Conservation (phyloP, 1,284 basidiomycete genomes). For the Leccinum fuscescens region DNA sequence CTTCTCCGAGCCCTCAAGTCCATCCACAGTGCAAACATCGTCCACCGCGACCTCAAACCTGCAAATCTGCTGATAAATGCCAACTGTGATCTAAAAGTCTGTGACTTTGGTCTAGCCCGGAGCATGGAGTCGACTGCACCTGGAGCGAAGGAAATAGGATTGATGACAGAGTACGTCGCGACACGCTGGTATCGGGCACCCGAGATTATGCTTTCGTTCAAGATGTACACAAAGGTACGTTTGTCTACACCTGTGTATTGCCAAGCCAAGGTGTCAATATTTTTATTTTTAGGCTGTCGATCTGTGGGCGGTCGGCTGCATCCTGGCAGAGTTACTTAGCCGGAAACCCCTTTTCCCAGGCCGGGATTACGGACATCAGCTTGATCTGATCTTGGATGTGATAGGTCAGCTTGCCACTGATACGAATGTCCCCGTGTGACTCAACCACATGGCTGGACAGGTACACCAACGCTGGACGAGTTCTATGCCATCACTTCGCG, state of each 20-base stretch:
- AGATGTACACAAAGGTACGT: slow-evolving; percentile 72
- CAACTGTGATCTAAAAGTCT: slow-evolving; percentile 85
- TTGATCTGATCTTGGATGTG: slow-evolving; percentile 84
- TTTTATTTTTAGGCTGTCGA: slow-evolving; percentile 59
- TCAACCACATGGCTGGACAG: slow-evolving; percentile 27
- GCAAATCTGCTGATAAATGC: slow-evolving; percentile 80
- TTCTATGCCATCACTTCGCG: slow-evolving; percentile 85
- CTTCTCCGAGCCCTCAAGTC: slow-evolving; percentile 83
- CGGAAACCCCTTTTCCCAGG: slow-evolving; percentile 85
- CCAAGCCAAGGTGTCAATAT: slow-evolving; percentile 1
- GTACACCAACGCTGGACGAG: slow-evolving; percentile 83
- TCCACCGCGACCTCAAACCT: slow-evolving; percentile 82
- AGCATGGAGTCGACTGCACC: slow-evolving; percentile 62
- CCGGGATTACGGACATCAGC: slow-evolving; percentile 85
- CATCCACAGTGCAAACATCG: slow-evolving; percentile 76
- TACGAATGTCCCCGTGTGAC: background rate
- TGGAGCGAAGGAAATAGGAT: slow-evolving; percentile 65
- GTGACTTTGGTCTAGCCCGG: slow-evolving; percentile 82
- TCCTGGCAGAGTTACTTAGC: slow-evolving; percentile 83
- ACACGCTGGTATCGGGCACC: slow-evolving; percentile 85
- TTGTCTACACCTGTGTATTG: slow-evolving; percentile 2
- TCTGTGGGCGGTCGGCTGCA: slow-evolving; percentile 87
- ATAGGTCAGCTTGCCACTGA: slow-evolving; percentile 47
- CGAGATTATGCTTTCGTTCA: slow-evolving; percentile 89
- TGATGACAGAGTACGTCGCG: slow-evolving; percentile 85